Percentiles rank a stretch among this genome's conserved stretches.
These are phyloP conservation scores for Dendrobium nobile DNA, from an alignment of 106 monocot genomes.

Conservation along the genomic window DNA sequence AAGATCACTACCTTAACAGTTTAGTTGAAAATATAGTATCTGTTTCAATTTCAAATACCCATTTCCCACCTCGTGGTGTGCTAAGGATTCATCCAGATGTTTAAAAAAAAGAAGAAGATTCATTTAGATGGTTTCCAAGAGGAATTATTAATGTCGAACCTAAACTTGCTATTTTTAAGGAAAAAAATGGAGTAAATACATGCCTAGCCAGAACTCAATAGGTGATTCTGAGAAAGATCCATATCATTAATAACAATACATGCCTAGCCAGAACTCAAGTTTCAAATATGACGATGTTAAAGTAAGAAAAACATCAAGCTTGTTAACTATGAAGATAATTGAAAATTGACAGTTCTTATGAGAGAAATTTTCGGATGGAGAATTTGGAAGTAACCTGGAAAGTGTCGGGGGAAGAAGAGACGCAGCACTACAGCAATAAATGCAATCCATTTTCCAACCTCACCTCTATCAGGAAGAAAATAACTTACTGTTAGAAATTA, in stretches of 20 bases:
- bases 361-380: background rate
- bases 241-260: background rate
- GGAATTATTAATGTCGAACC: too few relatives aligned
- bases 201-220: background rate
- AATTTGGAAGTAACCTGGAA: slow-evolving; percentile 44
- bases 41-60: too few relatives aligned
- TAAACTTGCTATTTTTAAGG: too few relatives aligned
- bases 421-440: slow-evolving; percentile 69
- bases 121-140: too few relatives aligned
- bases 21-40: too few relatives aligned
- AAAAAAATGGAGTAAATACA: background rate
- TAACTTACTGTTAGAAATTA: background rate
- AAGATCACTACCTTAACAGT: too few relatives aligned
- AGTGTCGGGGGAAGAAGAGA: slow-evolving; percentile 74
- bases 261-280: background rate
- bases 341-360: background rate
- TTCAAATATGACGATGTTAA: background rate
- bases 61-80: too few relatives aligned
- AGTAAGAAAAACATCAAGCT: background rate
- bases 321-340: background rate
- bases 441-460: slow-evolving; percentile 85
- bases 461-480: slow-evolving; percentile 45
- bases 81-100: too few relatives aligned
- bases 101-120: too few relatives aligned
- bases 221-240: background rate